Base-by-base conservation (phyloP, 2,329 filamentous ascomycete species). In the Talaromyces rugulosus region DNA sequence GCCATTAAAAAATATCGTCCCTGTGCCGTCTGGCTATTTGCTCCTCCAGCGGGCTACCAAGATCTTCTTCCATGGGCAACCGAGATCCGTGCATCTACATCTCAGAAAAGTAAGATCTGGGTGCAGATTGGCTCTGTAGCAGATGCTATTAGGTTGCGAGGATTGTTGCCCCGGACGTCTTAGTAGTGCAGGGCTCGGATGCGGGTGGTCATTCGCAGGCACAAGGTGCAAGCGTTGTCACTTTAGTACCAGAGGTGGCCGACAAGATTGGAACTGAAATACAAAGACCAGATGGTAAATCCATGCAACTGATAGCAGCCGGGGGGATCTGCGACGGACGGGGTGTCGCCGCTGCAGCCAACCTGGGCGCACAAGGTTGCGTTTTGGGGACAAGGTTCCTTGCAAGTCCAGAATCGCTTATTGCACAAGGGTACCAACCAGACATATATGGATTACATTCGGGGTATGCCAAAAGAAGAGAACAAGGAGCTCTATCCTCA, bases 351-450 rank as follows among this genome's bases (percentile, higher is more conserved):
- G 82, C 83, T 0, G 79, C 81, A 1, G 69, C 85, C 12, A 71
- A 76, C 0, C 74, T 86, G 0, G 84, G 85, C 0, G 83, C 84
- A 0, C 70, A 75, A 0, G 87, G 84, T 0, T 79, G 82, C 0
- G 83, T 80, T 0, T 79, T 90, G 77, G 88, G 88, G 0, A 90
- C 88, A 0, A 79, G 86, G 9, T 87, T 89, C 61, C 79, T 90
- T 0, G 85, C 85, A 0, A 70, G 75, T 3, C 66, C 69, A 0
- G 83, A 86, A 68, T 79, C 81, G 1, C 75, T 73, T 33, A 77
- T 86, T 30, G 69, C 80, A 1, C 71, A 72, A 42, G 83, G 82
- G 0, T 86, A 86, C 65, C 6, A 89, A 89, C 67, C 70, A 75
- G 65, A 87, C 80, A 61, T 85, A 74, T 61, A 63, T 71, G 58